These are phyloP conservation scores for Zostera marina DNA, from an alignment of 116 monocot genomes.

Conservation along the genomic window DNA sequence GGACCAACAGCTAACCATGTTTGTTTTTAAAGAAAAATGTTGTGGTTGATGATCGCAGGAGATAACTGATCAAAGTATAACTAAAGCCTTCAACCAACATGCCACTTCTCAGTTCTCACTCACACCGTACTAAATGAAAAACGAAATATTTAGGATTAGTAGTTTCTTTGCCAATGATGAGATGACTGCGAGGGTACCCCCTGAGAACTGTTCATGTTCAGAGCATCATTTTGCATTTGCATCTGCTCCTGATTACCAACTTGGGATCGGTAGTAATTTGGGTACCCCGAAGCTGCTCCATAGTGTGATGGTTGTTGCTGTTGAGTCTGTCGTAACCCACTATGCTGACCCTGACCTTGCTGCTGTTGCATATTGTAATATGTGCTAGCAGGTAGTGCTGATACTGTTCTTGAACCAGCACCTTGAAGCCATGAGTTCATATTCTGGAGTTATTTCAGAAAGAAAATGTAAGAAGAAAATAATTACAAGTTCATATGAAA, in stretches of 20 bases:
- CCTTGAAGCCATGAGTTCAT: conserved; percentile 79
- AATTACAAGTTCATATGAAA: neutral
- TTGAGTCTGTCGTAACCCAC: conserved; percentile 53
- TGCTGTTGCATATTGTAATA: conserved; percentile 44
- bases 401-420: conserved; percentile 50
- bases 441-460: conserved; percentile 14
- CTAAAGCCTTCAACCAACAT: too few relatives aligned
- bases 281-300: conserved; percentile 43
- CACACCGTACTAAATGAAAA: too few relatives aligned
- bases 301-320: conserved; percentile 45
- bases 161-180: conserved; percentile 83
- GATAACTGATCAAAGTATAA: too few relatives aligned
- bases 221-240: conserved; percentile 33
- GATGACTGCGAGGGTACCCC: conserved; percentile 27
- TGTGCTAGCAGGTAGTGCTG: conserved; percentile 48
- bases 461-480: conserved; percentile 2
- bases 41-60: too few relatives aligned
- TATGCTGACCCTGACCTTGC: conserved; percentile 54
- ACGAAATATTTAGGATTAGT: conserved; percentile 21
- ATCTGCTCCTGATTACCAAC: conserved; percentile 58
- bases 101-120: too few relatives aligned
- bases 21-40: too few relatives aligned
- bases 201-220: conserved; percentile 36
- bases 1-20: too few relatives aligned
- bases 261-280: conserved; percentile 57